Evolutionary conservation across 176 grass and related monocot species (phyloP), one percentile per base, ranked within the genome.

Genomic region (Cocos nucifera): DNA sequence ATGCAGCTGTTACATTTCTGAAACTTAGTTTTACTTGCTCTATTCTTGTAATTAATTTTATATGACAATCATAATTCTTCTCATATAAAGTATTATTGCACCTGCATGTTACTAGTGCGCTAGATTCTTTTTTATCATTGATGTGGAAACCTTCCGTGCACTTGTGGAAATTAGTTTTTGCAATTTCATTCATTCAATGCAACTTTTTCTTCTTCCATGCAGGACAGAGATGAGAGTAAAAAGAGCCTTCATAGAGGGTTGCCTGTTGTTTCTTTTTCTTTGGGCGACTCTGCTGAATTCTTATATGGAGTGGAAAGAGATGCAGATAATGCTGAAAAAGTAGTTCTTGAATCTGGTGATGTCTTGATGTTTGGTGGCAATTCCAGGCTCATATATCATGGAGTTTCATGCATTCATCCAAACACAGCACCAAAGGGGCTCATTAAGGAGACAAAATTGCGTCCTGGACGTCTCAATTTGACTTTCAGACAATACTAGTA

Each of bases 371-470:
- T 69, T 17, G 66, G 66, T 49, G 66, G 28, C 22, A 44, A 19
- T 14, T 69, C 66, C 18, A 69, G 66, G 54, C 52, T 23, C 12
- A 69, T 69, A 35, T 69, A 57, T 57, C 66, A 69, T 25, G 66
- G 66, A 28, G 53, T 69, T 57, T 69, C 53, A 2, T 69, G 53
- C 6, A 57, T 69, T 30, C 18, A 57, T 6, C 66, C 28, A 21
- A 10, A 17, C 3, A 69, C 52, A 57, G 66, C 66, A 10, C 66
- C 53, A 1, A 57, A 57, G 16, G 18, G 20, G 27, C 53, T 69
- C 27, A 24, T 48, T 10, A 5, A 69, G 17, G 53, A 69, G 16
- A 48, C 27, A 6, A 5, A 4, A 12, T 2, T 69, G 19, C 29
- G 17, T 6, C 66, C 66, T 22, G 66, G 66, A 6, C 66, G 66